These are phyloP conservation scores for Debaryomyces coudertii DNA, from an alignment of 1,139 yeast genomes.

Conservation along the genomic window DNA sequence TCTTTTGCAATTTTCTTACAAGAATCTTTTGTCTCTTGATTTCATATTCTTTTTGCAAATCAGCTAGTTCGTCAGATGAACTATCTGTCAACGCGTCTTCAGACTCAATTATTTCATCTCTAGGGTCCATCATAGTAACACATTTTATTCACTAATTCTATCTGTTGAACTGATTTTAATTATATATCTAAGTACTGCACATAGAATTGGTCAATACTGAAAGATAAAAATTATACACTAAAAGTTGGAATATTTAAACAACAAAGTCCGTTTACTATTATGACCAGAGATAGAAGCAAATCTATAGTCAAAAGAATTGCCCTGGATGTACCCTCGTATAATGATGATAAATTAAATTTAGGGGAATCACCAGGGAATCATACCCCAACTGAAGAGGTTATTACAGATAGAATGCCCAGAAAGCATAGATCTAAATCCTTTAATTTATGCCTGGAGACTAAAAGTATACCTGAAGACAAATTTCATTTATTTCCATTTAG, in stretches of 20 bases:
- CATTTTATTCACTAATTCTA: not conserved
- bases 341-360: conserved; percentile 22
- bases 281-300: conserved; percentile 49
- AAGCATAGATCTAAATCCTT: conserved; percentile 4
- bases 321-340: conserved; percentile 36
- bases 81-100: conserved; percentile 32
- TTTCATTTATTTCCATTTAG: conserved; percentile 40
- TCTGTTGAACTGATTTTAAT: too few relatives aligned
- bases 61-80: conserved; percentile 32
- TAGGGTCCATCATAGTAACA: conserved; percentile 15
- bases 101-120: conserved; percentile 20
- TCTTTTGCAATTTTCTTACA: conserved; percentile 18
- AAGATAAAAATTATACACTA: not conserved
- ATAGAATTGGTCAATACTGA: not conserved
- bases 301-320: conserved; percentile 55
- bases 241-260: not conserved
- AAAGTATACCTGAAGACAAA: not conserved
- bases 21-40: conserved; percentile 23
- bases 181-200: conserved; percentile 3
- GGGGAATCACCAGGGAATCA: conserved; percentile 13
- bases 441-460: not conserved
- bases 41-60: conserved; percentile 34
- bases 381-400: not conserved
- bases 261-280: conserved; percentile 14
- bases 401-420: not conserved